Percentiles rank a stretch among this genome's conserved stretches.
These are phyloP conservation scores for Orychophragmus violaceus DNA, from an alignment of 345 rosid species.

Conservation along the genomic window DNA sequence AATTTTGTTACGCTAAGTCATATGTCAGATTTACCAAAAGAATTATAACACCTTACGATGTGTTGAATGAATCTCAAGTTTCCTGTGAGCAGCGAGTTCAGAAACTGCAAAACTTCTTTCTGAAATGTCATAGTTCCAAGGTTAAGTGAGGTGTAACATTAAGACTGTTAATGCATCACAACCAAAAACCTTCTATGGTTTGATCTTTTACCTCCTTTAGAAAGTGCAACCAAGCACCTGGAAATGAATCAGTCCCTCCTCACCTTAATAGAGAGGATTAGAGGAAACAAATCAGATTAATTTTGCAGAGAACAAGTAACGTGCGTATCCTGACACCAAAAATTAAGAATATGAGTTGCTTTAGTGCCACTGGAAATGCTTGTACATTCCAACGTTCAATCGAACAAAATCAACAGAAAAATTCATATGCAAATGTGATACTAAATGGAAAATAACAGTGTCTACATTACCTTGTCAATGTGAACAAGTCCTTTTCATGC, in stretches of 20 bases:
- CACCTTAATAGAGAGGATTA: conserved; percentile 43
- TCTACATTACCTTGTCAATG: conserved; percentile 61
- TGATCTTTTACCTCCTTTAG: too few species aligned
- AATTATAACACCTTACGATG: too few species aligned
- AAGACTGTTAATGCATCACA: too few species aligned
- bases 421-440: neutral
- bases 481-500: conserved; percentile 85
- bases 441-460: too few species aligned
- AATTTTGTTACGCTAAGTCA: too few species aligned
- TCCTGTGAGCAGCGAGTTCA: too few species aligned
- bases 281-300: neutral
- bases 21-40: too few species aligned
- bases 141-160: too few species aligned
- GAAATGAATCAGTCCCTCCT: conserved; percentile 86
- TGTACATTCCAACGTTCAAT: neutral
- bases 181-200: too few species aligned
- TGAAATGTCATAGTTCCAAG: too few species aligned
- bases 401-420: neutral
- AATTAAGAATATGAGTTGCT: neutral
- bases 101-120: too few species aligned
- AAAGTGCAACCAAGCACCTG: conserved; percentile 99
- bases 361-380: neutral
- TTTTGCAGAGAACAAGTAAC: neutral
- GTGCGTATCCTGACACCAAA: neutral
- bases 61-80: too few species aligned